phyloP scores from a whole-genome alignment of 2,329 filamentous ascomycete genomes.

The Chaetothyriales sp. region DNA sequence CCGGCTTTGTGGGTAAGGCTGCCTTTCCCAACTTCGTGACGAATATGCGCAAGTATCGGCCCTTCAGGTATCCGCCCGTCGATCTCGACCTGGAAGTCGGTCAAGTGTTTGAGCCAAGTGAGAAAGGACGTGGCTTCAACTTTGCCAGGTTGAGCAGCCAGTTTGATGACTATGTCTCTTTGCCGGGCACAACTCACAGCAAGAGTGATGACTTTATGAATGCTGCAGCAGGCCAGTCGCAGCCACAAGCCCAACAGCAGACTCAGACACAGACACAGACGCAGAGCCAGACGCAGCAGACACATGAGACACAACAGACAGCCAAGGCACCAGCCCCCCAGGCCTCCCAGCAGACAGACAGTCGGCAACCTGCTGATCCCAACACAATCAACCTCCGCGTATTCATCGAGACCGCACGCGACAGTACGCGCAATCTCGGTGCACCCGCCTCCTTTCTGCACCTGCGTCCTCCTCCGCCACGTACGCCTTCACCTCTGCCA shows the following conservation, averaged over 20 bases:
- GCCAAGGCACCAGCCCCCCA: not conserved
- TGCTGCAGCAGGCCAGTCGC: not conserved
- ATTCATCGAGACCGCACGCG: slow-evolving; percentile 3
- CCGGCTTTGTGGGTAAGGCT: slow-evolving; percentile 24
- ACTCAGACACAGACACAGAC: not conserved
- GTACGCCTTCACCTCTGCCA: not conserved
- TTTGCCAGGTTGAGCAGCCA: slow-evolving; percentile 28
- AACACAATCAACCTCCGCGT: slow-evolving; percentile 8
- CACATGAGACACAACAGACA: not conserved
- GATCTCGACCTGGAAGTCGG: slow-evolving; percentile 30
- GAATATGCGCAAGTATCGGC: slow-evolving; percentile 25
- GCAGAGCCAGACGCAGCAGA: not conserved
- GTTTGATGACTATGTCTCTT: slow-evolving; percentile 32
- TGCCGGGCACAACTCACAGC: slow-evolving; percentile 30
- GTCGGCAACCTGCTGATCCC: slow-evolving; percentile 1
- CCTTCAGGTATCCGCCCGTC: slow-evolving; percentile 23
- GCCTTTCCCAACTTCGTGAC: slow-evolving; percentile 28
- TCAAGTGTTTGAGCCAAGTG: slow-evolving; percentile 28
- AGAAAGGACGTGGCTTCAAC: slow-evolving; percentile 28
- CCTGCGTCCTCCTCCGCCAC: slow-evolving; percentile 1
- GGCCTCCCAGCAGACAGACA: not conserved
- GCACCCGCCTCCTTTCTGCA: slow-evolving; percentile 1
- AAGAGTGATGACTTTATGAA: slow-evolving; percentile 4
- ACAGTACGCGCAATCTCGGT: not conserved
- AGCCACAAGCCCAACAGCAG: not conserved